phyloP scores from a whole-genome alignment of 192 early-diverging fungal genomes.

The Coemansia sp. region DNA sequence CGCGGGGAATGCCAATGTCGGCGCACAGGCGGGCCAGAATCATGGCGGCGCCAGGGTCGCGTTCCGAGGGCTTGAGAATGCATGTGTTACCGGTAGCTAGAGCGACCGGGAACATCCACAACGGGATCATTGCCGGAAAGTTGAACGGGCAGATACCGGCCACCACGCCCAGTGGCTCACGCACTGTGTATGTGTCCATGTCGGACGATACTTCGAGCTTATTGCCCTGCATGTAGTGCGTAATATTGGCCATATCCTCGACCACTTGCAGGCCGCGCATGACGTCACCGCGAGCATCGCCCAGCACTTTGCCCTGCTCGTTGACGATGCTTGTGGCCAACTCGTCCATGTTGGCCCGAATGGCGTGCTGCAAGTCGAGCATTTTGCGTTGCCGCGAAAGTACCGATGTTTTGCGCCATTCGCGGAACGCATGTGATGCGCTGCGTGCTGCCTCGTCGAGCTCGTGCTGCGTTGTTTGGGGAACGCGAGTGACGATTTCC shows the following conservation, averaged over 20 bases:
- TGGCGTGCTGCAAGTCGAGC: conserved; percentile 85
- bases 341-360: conserved; percentile 75
- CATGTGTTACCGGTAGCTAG: conserved; percentile 90
- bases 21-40: conserved; percentile 82
- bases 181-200: conserved; percentile 95
- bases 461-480: conserved; percentile 83
- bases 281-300: conserved; percentile 90
- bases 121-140: conserved; percentile 93
- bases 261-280: conserved; percentile 90
- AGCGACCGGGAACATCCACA: conserved; percentile 97
- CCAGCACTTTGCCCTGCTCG: conserved; percentile 93
- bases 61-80: conserved; percentile 91
- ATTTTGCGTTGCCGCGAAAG: conserved; percentile 86
- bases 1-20: conserved; percentile 85
- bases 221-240: conserved; percentile 80
- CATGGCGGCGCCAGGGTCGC: conserved; percentile 91
- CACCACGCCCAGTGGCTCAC: conserved; percentile 90
- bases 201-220: conserved; percentile 79
- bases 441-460: conserved; percentile 70
- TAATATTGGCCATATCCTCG: conserved; percentile 77
- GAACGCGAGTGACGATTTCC: conserved; percentile 82
- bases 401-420: conserved; percentile 82
- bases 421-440: conserved; percentile 77
- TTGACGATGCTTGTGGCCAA: conserved; percentile 78
- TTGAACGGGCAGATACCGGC: conserved; percentile 96